Percentiles rank a stretch among this genome's conserved stretches.
phyloP scores from a whole-genome alignment of 768 basidiomycete genomes.

The Candolleomyces aberdarensis region DNA sequence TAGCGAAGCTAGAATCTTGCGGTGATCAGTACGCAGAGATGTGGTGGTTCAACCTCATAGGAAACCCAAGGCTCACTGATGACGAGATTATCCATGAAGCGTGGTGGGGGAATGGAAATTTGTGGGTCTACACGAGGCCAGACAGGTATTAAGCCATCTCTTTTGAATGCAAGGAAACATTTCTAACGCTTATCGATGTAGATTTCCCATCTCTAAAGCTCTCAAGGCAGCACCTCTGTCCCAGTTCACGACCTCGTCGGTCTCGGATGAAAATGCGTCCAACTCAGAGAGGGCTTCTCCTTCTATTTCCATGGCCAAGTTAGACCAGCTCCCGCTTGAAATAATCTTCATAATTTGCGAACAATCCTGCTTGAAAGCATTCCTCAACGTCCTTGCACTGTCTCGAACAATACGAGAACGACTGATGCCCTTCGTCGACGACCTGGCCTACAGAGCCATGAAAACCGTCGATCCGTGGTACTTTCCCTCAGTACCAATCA shows the following conservation, averaged over 20 bases:
- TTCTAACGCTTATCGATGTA: background rate
- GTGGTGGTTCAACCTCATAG: background rate
- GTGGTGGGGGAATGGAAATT: background rate
- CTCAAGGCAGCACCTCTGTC: no score
- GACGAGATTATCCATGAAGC: background rate
- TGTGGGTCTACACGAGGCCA: background rate
- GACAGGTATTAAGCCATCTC: background rate
- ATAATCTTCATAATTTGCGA: no score
- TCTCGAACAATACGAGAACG: background rate
- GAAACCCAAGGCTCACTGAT: background rate
- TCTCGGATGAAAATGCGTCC: no score
- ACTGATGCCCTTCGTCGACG: background rate
- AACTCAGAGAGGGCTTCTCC: no score
- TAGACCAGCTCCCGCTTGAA: no score
- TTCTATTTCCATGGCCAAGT: no score
- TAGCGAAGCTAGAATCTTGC: background rate
- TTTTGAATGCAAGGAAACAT: background rate
- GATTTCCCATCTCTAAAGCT: background rate
- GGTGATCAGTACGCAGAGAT: no score
- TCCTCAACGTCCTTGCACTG: background rate
- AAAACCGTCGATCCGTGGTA: background rate
- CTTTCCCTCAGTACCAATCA: background rate
- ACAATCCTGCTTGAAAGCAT: background rate
- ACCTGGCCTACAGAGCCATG: background rate
- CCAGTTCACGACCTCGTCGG: no score